Evolutionary conservation across 257 asterid species (phyloP).

Genomic region (Solanum peruvianum): DNA sequence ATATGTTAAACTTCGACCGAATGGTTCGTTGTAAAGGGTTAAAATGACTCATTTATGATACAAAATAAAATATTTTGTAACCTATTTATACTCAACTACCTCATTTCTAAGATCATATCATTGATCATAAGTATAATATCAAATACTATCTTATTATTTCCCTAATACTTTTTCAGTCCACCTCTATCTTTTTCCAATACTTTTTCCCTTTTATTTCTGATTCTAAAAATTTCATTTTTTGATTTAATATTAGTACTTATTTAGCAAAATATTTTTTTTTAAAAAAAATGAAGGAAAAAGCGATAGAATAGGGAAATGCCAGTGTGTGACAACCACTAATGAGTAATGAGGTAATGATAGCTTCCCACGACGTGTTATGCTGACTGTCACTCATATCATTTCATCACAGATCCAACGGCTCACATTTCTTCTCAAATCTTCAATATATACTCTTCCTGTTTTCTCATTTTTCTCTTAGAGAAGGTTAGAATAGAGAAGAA

Average conservation of each 20-base stretch:
- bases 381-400: neutral
- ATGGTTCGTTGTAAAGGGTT: neutral
- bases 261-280: neutral
- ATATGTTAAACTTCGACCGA: no score
- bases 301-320: conserved; percentile 8
- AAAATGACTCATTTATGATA: no score
- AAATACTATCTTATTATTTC: no score
- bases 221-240: neutral
- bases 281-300: neutral
- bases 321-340: conserved; percentile 9
- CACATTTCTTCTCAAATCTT: conserved; percentile 5
- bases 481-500: neutral
- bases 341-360: neutral
- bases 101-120: neutral
- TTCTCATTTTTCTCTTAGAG: neutral
- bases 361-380: neutral
- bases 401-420: conserved; percentile 6
- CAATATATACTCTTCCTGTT: neutral
- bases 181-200: neutral
- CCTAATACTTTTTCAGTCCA: neutral
- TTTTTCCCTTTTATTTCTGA: neutral
- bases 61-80: no score
- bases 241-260: no score
- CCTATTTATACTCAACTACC: neutral
- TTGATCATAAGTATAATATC: no score